Percentiles rank a stretch among this genome's conserved stretches.
Evolutionary conservation across 441 rosid species (phyloP).

Genomic region (Gossypium davidsonii): DNA sequence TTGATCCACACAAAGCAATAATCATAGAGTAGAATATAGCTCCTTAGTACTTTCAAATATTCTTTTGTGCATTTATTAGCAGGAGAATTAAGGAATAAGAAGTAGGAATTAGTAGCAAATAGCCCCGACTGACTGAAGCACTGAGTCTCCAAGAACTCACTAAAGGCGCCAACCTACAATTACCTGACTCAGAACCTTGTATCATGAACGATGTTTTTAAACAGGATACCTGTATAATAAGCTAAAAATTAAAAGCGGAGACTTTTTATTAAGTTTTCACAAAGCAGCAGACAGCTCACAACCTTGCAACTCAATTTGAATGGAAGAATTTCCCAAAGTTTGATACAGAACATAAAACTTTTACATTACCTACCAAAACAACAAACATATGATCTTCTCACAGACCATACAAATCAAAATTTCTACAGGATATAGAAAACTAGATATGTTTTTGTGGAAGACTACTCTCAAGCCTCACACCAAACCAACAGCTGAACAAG

Average conservation of each 20-base stretch:
- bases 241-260: neutral
- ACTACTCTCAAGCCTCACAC: slow-evolving; percentile 1
- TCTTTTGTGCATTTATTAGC: neutral
- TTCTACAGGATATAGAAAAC: slow-evolving; percentile 19
- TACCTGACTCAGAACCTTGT: neutral
- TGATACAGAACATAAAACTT: slow-evolving; percentile 9
- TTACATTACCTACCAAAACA: slow-evolving; percentile 5
- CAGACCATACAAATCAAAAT: slow-evolving; percentile 6
- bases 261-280: neutral
- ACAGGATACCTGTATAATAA: neutral
- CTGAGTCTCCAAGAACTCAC: neutral
- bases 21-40: neutral
- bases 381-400: neutral
- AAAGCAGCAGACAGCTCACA: slow-evolving; percentile 6
- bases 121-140: neutral
- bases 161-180: too few species aligned
- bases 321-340: slow-evolving; percentile 7
- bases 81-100: neutral
- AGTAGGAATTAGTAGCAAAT: neutral
- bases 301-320: slow-evolving; percentile 26
- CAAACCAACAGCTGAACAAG: slow-evolving; percentile 6
- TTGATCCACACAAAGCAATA: neutral
- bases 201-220: neutral
- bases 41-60: neutral
- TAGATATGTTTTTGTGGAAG: neutral